Conservation (phyloP, 176 grass and related monocot genomes). For the Hyparrhenia diplandra region DNA sequence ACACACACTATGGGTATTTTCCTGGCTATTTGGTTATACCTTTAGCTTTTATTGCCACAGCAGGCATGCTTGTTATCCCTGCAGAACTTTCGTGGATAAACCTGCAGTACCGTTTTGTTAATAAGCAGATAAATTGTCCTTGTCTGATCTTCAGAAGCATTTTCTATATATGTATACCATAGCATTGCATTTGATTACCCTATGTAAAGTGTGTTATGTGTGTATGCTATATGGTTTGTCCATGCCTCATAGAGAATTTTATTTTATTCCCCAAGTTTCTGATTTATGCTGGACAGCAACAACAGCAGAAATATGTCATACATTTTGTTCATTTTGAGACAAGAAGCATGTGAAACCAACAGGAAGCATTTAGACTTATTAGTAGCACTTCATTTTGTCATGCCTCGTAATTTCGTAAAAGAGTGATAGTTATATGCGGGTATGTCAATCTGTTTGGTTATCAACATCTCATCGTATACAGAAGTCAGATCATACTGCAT, state of each 20-base stretch:
- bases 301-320: not conserved
- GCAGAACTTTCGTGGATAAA: not conserved
- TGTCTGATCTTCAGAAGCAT: not conserved
- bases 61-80: not conserved
- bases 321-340: not conserved
- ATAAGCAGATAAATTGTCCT: not conserved
- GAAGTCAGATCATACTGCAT: no score
- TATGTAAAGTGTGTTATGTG: not conserved
- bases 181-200: not conserved
- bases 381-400: not conserved
- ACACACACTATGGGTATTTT: conserved; percentile 45
- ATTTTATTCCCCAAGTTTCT: not conserved
- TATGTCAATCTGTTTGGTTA: not conserved
- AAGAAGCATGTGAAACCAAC: not conserved
- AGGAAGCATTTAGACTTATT: not conserved
- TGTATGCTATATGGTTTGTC: not conserved
- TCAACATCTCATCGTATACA: not conserved
- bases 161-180: not conserved
- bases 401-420: not conserved
- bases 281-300: conserved; percentile 11
- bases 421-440: not conserved
- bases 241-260: not conserved
- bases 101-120: not conserved
- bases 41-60: not conserved
- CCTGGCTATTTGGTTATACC: not conserved